A percentile compares a stretch with the other conserved stretches of the same genome.
Evolutionary conservation across 75 land plant genomes (phyloP).

Genomic region (Picea sitchensis): DNA sequence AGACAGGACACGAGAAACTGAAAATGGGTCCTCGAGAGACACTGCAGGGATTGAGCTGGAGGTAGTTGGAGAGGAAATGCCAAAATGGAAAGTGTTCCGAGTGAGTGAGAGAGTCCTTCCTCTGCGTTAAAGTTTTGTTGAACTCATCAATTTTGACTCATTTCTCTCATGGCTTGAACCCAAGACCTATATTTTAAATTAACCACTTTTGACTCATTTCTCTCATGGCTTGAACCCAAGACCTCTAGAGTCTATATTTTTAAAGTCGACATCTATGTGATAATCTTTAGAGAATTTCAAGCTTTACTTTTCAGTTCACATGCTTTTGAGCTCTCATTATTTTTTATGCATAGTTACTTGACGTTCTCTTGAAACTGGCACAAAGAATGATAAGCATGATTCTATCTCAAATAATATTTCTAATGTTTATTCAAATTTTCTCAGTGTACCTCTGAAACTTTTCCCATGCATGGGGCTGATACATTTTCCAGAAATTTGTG

Average conservation of each 20-base stretch:
- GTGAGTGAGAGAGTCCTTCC: slow-evolving; percentile 73
- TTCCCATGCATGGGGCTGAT: not conserved
- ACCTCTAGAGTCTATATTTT: not conserved
- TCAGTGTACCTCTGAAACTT: not conserved
- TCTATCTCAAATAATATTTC: not conserved
- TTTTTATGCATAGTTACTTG: not conserved
- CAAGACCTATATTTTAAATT: not conserved
- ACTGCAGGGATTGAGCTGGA: slow-evolving; percentile 51
- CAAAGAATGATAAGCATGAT: not conserved
- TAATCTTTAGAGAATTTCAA: not conserved
- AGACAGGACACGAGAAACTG: slow-evolving; percentile 5
- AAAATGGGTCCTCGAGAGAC: slow-evolving; percentile 14
- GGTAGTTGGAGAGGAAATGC: slow-evolving; percentile 88
- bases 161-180: not conserved
- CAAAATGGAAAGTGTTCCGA: slow-evolving; percentile 97
- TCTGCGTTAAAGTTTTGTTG: not conserved
- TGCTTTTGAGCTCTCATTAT: not conserved
- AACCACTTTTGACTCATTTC: not conserved
- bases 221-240: not conserved
- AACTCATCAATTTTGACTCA: not conserved
- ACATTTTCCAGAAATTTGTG: not conserved
- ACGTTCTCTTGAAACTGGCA: not conserved
- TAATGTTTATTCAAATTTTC: not conserved
- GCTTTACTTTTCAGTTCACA: not conserved
- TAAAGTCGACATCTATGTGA: not conserved